Conservation (phyloP, 2,329 filamentous ascomycete species). For the Tolypocladium tundrense region DNA sequence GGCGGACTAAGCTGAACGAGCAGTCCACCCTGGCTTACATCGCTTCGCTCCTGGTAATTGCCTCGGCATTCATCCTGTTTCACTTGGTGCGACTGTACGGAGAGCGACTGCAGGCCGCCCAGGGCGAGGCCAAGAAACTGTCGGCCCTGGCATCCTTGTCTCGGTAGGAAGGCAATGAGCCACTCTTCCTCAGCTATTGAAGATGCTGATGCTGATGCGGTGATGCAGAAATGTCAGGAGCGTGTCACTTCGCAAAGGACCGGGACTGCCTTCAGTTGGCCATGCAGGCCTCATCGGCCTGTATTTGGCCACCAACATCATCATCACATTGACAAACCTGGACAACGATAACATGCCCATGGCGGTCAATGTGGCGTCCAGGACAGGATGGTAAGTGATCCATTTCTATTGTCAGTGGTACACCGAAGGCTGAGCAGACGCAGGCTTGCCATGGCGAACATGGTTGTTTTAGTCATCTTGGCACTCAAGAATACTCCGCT, state of each 20-base stretch:
- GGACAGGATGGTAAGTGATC: slow-evolving; percentile 25
- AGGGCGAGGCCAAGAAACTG: not conserved
- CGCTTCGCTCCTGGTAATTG: slow-evolving; percentile 1
- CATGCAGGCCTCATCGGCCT: slow-evolving; percentile 17
- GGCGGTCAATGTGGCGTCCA: slow-evolving; percentile 23
- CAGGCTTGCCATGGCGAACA: slow-evolving; percentile 33
- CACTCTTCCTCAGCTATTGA: not conserved
- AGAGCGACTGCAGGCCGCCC: not conserved
- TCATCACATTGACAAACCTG: slow-evolving; percentile 21
- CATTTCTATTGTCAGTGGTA: not conserved
- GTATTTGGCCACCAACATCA: slow-evolving; percentile 24
- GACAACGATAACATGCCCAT: slow-evolving; percentile 18
- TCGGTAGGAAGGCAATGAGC: not conserved
- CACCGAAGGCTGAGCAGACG: not conserved
- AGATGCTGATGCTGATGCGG: too few species aligned
- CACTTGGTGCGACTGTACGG: slow-evolving; percentile 3
- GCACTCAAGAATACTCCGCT: slow-evolving; percentile 50
- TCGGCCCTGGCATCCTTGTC: not conserved
- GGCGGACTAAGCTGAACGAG: slow-evolving; percentile 1
- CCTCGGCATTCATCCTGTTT: slow-evolving; percentile 1
- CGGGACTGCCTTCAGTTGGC: slow-evolving; percentile 19
- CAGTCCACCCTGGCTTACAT: slow-evolving; percentile 5
- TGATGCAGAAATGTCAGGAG: slow-evolving; percentile 16
- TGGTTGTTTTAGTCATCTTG: slow-evolving; percentile 42
- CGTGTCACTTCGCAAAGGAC: slow-evolving; percentile 14